These are phyloP conservation scores for Striga hermonthica DNA, from an alignment of 305 asterid species.

Conservation along the genomic window DNA sequence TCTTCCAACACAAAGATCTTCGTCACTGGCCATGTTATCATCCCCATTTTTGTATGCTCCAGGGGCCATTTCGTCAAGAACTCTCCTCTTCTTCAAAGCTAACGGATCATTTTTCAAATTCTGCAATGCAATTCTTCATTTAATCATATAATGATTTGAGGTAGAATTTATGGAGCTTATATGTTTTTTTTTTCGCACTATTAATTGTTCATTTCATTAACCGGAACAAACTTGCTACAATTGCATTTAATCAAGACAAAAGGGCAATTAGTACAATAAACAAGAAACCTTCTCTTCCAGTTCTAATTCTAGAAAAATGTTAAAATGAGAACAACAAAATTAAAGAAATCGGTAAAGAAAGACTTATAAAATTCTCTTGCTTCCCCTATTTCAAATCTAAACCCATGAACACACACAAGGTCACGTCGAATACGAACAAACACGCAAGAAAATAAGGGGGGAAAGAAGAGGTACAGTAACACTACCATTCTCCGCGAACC, in stretches of 20 bases:
- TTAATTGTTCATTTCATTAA: background rate
- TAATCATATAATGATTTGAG: slow-evolving; percentile 18
- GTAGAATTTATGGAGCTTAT: slow-evolving; percentile 16
- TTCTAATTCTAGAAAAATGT: background rate
- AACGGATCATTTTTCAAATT: slow-evolving; percentile 33
- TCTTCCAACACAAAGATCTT: slow-evolving; percentile 36
- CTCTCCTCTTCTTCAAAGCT: slow-evolving; percentile 31
- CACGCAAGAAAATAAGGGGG: background rate
- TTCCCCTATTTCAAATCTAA: background rate
- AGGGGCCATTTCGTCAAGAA: slow-evolving; percentile 23
- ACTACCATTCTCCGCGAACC: background rate
- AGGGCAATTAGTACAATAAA: background rate
- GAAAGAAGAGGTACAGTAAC: background rate
- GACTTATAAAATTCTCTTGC: background rate
- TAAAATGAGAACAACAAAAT: background rate
- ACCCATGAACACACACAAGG: background rate
- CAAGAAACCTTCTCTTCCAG: slow-evolving; percentile 7
- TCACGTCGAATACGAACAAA: background rate
- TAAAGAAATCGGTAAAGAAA: background rate
- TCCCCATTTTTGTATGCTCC: slow-evolving; percentile 29
- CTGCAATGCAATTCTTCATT: slow-evolving; percentile 39
- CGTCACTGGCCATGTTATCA: slow-evolving; percentile 28
- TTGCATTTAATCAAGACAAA: slow-evolving; percentile 1
- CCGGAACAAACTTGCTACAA: background rate
- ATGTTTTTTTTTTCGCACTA: slow-evolving; percentile 20